Evolutionary conservation across 2,329 filamentous ascomycete species (phyloP), one percentile per base, ranked within the genome.

Genomic region (Cladosporium sp.): DNA sequence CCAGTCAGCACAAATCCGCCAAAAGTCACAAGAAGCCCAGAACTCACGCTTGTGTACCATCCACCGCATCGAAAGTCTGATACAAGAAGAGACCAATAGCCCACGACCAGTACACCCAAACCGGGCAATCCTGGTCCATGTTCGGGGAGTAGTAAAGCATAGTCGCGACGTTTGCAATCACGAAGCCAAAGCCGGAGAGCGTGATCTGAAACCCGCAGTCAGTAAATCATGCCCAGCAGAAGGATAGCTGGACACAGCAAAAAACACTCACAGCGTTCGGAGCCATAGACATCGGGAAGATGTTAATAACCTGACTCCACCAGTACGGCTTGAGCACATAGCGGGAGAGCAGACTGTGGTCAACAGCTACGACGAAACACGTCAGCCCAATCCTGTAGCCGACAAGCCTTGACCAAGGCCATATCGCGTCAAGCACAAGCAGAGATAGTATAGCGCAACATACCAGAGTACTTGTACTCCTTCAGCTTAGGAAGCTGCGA

Each of bases 281-380:
- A 77, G 95, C 95, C 93, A 99, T 98, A 77, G 85, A 91, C 88
- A 96, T 91, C 53, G 95, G 95, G 77, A 99, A 98, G 80, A 89
- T 90, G 69, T 94, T 89, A 82, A 99, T 97, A 75, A 96, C 94
- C 71, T 95, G 85, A 80, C 96, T 89, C 75, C 89, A 96, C 84
- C 98, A 99, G 81, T 98, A 99, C 8, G 95, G 95, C 84, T 99
- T 98, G 74, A 99, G 83, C 70, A 99, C 87, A 82, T 97, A 98
- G 78, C 90, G 91, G 70, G 93, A 97, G 48, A 92, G 84, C 67
- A 97, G 83, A 66, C 93, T 97, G 78, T 91, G 91, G 80, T 99
- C 95, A 74, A 98, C 91, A 65, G 88, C 87, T 48, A 43, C n/a
- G 7, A n/a, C 16, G n/a, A 57, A 14, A 36, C 32, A 39, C n/a